Conservation (phyloP, 2,329 filamentous ascomycete genomes). For the Alternaria triticimaculans region DNA sequence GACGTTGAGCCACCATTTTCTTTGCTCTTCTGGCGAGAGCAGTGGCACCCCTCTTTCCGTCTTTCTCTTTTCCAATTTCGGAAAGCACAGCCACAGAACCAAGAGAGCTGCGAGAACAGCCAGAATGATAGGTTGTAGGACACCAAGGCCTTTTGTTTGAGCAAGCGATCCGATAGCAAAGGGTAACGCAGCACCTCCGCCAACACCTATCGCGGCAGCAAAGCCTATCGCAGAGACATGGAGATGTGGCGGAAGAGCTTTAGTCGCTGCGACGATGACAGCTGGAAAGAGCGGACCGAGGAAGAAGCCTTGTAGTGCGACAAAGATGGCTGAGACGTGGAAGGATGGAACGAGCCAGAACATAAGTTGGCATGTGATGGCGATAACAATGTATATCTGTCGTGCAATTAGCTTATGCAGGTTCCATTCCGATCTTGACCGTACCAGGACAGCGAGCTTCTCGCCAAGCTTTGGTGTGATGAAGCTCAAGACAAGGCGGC, state of each 20-base stretch:
- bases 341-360: constrained; percentile 82
- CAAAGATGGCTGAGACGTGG: constrained; percentile 71
- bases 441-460: constrained; percentile 58
- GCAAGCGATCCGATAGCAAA: constrained; percentile 71
- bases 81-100: constrained; percentile 55
- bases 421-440: constrained; percentile 45
- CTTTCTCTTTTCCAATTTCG: constrained; percentile 17
- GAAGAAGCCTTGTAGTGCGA: constrained; percentile 76
- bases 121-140: constrained; percentile 64
- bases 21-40: neutral
- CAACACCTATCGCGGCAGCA: constrained; percentile 74
- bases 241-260: constrained; percentile 72
- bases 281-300: constrained; percentile 78
- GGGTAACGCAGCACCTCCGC: constrained; percentile 69
- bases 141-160: constrained; percentile 61
- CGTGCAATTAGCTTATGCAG: constrained; percentile 34
- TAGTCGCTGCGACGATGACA: constrained; percentile 73
- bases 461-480: constrained; percentile 75
- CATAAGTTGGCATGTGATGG: constrained; percentile 68
- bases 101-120: constrained; percentile 58
- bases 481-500: constrained; percentile 74
- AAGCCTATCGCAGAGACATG: constrained; percentile 81
- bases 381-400: constrained; percentile 65
- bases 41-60: neutral
- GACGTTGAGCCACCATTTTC: neutral